Base-by-base conservation (phyloP, 2,329 filamentous ascomycete genomes). In the Akanthomyces uredinophilus region DNA sequence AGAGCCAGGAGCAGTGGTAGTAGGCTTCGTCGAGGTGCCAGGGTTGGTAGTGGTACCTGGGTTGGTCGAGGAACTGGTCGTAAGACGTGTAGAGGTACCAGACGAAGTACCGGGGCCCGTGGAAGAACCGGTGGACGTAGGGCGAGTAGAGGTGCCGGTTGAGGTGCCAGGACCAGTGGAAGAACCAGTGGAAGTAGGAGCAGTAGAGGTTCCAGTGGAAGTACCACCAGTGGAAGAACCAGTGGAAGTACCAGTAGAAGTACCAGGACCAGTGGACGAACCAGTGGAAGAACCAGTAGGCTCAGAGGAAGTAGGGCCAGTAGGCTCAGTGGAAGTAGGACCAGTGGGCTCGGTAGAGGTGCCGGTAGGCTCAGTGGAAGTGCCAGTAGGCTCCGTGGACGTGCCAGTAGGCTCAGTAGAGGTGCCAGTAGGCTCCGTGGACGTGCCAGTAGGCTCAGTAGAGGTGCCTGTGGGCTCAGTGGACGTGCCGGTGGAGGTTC, bases 1-100 rank as follows among this genome's bases (percentile, higher is more conserved):
- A 58, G 52, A 63, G 58, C 50, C 65, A 62, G 11, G 68, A 66
- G 11, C 35, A 44, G 70, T 74, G 27, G 68, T 70, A 63, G 65
- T 66, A 29, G 64, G 55, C 7, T 60, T 64, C 61, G 65, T 66
- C n/a, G 64, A 59, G 8, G 64, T 65, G 41, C 61, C 63, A 14
- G 68, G 63, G 18, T 64, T 64, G 29, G 64, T 66, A 35, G 67
- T 69, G 43, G 65, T 68, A 3, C 49, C 46, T 10, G 50, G 43
- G 53, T 41, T 24, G 49, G 66, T 67, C 16, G 66, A 67, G 18
- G 67, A 66, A 8, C 41, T 64, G 10, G 60, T 61, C n/a, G 60
- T 62, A 27, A 53, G 61, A 44, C 52, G 64, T 47, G 65, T 61
- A n/a, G 62, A 66, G 46, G 56, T 13, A 8, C 35, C 60, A 14